phyloP scores from a whole-genome alignment of 345 rosid genomes.

The Reutealis trisperma region DNA sequence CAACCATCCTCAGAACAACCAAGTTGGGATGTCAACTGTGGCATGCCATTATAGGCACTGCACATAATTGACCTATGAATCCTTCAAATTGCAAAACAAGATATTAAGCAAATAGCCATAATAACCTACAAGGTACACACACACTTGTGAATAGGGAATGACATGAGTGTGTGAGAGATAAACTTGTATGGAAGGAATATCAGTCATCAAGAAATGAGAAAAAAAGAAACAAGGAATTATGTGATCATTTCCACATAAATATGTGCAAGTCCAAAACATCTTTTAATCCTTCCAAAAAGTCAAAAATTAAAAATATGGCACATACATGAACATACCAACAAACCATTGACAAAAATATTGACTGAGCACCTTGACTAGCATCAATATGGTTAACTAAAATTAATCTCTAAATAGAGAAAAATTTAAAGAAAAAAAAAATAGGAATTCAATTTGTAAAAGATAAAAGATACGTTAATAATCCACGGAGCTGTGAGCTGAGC shows the following conservation, averaged over 20 bases:
- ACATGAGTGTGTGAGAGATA: background rate
- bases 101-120: slow-evolving; percentile 11
- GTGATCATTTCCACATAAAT: background rate
- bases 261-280: background rate
- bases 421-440: too few relatives aligned
- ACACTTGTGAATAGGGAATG: background rate
- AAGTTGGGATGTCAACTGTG: slow-evolving; percentile 35
- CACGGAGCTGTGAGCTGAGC: background rate
- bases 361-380: background rate
- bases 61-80: slow-evolving; percentile 58
- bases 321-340: background rate
- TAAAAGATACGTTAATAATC: too few relatives aligned
- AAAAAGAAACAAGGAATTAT: background rate
- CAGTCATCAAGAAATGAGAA: background rate
- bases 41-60: slow-evolving; percentile 50
- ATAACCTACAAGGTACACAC: background rate
- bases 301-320: background rate
- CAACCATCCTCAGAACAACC: slow-evolving; percentile 31
- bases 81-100: slow-evolving; percentile 49
- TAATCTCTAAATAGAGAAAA: background rate
- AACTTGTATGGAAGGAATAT: too few relatives aligned
- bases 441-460: background rate
- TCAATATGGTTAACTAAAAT: background rate
- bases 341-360: too few relatives aligned
- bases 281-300: background rate